phyloP scores from a whole-genome alignment of 2,329 filamentous ascomycete species.

The Trichoderma aggressivum region DNA sequence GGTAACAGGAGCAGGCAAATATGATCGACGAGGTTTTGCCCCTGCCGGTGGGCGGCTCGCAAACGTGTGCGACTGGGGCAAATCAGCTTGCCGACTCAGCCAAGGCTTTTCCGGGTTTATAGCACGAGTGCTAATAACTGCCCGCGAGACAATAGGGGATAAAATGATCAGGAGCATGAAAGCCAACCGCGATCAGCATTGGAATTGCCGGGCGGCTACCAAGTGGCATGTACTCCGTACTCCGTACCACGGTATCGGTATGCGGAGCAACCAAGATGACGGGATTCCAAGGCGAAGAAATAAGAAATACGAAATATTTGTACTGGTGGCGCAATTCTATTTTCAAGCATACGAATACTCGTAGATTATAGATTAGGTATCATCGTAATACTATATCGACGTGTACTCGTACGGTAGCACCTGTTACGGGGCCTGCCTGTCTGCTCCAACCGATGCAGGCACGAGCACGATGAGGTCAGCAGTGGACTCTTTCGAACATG shows the following conservation, averaged over 20 bases:
- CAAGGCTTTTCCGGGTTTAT: background rate
- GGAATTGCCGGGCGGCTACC: background rate
- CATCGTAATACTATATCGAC: too few species aligned
- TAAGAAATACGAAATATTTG: background rate
- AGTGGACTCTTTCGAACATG: conserved; percentile 5
- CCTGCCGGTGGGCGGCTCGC: conserved; percentile 5
- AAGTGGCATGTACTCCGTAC: background rate
- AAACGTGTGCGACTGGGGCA: background rate
- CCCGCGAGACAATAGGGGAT: background rate
- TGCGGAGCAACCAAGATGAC: background rate
- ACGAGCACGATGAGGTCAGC: conserved; percentile 15
- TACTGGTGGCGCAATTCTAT: background rate
- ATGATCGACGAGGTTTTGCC: conserved; percentile 12
- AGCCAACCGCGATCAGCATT: background rate
- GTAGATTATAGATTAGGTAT: too few species aligned
- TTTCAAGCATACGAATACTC: background rate
- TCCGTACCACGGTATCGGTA: background rate
- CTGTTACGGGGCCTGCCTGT: background rate
- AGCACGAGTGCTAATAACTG: background rate
- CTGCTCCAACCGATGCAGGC: background rate
- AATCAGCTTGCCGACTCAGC: background rate
- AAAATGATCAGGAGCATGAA: conserved; percentile 11
- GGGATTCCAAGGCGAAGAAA: background rate
- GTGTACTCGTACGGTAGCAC: background rate
- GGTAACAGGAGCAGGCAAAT: background rate